Conservation (phyloP, 345 rosid species). For the Arabis alpina region DNA sequence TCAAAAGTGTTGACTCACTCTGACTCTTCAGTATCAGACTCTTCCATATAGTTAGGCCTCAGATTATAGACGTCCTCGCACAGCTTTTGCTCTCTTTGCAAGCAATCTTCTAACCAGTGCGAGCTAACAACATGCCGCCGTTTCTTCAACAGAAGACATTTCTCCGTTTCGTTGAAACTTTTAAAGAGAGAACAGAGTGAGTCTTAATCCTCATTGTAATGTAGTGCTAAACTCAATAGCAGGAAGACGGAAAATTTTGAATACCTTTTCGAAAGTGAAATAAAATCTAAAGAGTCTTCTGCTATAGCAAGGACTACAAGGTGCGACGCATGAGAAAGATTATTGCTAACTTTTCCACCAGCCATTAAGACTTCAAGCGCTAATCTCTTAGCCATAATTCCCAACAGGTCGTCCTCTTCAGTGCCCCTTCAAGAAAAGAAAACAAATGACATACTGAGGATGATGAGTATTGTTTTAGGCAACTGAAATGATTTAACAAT, state of each 20-base stretch:
- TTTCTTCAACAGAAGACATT: conserved; percentile 49
- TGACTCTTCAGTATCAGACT: conserved; percentile 45
- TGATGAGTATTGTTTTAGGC: conserved; percentile 22
- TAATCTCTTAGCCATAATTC: conserved; percentile 66
- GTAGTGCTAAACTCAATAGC: neutral
- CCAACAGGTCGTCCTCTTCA: conserved; percentile 61
- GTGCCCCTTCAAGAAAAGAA: conserved; percentile 49
- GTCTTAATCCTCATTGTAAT: conserved; percentile 14
- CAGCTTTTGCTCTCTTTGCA: conserved; percentile 59
- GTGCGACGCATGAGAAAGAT: conserved; percentile 71
- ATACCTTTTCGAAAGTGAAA: conserved; percentile 57
- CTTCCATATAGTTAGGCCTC: conserved; percentile 55
- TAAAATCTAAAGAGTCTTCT: conserved; percentile 54
- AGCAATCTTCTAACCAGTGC: conserved; percentile 81
- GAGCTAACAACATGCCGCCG: conserved; percentile 61
- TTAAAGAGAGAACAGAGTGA: conserved; percentile 19
- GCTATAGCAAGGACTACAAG: conserved; percentile 58
- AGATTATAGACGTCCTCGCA: conserved; percentile 67
- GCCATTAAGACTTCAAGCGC: conserved; percentile 70
- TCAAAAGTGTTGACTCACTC: conserved; percentile 49
- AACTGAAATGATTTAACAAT: conserved; percentile 11
- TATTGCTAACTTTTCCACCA: conserved; percentile 74
- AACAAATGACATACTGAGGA: conserved; percentile 7
- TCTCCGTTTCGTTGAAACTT: conserved; percentile 61
- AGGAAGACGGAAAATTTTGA: neutral